Percentiles rank a stretch among this genome's conserved stretches.
These are phyloP conservation scores for Candida pseudoglaebosa DNA, from an alignment of 805 yeast genomes.

Conservation along the genomic window DNA sequence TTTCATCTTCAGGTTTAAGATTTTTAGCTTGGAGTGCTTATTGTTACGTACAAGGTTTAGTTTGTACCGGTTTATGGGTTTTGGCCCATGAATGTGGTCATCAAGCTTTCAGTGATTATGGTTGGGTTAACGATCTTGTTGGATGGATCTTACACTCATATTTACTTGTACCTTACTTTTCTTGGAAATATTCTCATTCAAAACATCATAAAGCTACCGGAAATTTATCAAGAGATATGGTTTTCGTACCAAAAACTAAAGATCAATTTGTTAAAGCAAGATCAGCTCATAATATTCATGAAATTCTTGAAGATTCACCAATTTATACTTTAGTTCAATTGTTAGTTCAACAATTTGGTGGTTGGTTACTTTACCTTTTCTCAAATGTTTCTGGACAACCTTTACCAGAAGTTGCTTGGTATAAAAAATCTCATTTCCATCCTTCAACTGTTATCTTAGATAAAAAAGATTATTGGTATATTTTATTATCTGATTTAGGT, in stretches of 20 bases:
- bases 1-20: constrained; percentile 44
- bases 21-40: constrained; percentile 57
- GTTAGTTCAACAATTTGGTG: constrained; percentile 68
- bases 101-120: constrained; percentile 74
- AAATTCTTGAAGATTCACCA: constrained; percentile 73
- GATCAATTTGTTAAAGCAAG: constrained; percentile 45
- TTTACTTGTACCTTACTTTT: constrained; percentile 78
- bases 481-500: constrained; percentile 73
- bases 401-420: constrained; percentile 43
- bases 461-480: constrained; percentile 64
- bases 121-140: constrained; percentile 67
- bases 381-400: constrained; percentile 76
- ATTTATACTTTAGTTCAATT: constrained; percentile 54
- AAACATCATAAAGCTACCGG: constrained; percentile 92
- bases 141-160: constrained; percentile 84
- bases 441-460: constrained; percentile 76
- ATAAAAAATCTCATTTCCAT: constrained; percentile 61
- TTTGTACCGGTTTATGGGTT: constrained; percentile 79
- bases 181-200: constrained; percentile 81
- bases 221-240: constrained; percentile 78
- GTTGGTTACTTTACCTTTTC: constrained; percentile 66
- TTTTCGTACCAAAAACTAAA: constrained; percentile 70
- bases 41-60: constrained; percentile 54
- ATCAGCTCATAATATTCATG: constrained; percentile 42
- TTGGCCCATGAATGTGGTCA: constrained; percentile 92